Base-by-base conservation (phyloP, 768 basidiomycete species). In the Suillus weaverae region DNA sequence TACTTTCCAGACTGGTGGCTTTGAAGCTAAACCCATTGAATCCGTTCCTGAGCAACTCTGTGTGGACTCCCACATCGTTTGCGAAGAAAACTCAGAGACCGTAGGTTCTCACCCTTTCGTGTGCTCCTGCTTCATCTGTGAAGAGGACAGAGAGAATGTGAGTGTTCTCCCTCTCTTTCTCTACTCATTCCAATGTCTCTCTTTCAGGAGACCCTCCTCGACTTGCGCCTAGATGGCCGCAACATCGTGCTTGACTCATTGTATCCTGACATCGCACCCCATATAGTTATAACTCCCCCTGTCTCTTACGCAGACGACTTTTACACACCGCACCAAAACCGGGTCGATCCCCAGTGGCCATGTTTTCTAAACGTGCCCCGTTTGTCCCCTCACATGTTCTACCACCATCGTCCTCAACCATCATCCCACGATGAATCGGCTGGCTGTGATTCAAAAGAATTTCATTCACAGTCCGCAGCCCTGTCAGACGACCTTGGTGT, bases 231-330 rank as follows among this genome's bases (percentile, higher is more conserved):
- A 13, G 67, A 71, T 22, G 59, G 65, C 9, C 70, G 72, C 14
- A 81, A 81, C 64, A 73, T 85, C 14, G 78, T 85, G 30, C 64
- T 85, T 14, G 82, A 84, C 62, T 85, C 84, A 30, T 62, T 70
- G 22, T 62, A 62, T 62, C 82, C 83, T 7, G 66, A 79, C 8
- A 44, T 74, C 7, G 71, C 78, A 1, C 86, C 86, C 0, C 84
- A 85, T 71, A 83, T 88, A 62, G 83, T 85, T 59, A 80, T 87
- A 53, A 83, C 84, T n/a, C 79, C 81, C 44, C 79, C 81, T 60
- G 73, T 77, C 62, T 78, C 81, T 51, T 69, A 66, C 2, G 72
- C 74, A 67, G 74, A 80, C 39, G 81, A 80, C 62, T 72, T 74
- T 46, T 72, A 70, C 38, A 72, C 70, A 5, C 73, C 76, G 2